Base-by-base conservation (phyloP, 108 stramenopile genomes). In the Schizochytrium sp. region DNA sequence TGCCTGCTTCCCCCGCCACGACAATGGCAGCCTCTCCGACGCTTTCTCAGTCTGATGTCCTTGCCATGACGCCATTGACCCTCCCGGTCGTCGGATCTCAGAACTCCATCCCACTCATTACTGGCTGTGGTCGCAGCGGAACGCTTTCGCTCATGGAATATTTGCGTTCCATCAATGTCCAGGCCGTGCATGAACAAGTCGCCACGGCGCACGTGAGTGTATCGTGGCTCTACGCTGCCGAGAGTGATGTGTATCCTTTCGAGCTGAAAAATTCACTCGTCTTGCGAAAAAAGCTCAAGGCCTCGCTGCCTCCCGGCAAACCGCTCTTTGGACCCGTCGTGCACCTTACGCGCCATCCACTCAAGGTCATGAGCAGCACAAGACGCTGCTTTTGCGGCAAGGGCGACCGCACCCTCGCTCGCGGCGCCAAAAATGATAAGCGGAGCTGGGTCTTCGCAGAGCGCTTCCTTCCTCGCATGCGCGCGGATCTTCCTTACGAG, bases 281-380 rank as follows among this genome's bases (percentile, higher is more conserved):
- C 48, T 12, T 53, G 12, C 76, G 76, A 1, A 47, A 53, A 53
- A 83, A 83, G 76, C 12, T 83, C 45, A 53, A 28, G 51, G 51
- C 45, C 12, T n/a, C n/a, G 48, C 45, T 83, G 1, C 45, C 45
- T 4, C 43, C 45, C 8, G 76, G 23, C 0, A 53, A 83, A 53
- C 51, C 76, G 14, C 19, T 83, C 48, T 83, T 83, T 83, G 51
- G 76, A 6, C 76, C 76, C 16, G 76, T 83, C 25, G 76, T 83
- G 10, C 76, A 83, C 51, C 28, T 83, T 8, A 53, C 51, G 45
- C 45, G 76, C n/a, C 76, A 83, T 34, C 76, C 76, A 23, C 76
- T 83, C 45, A 83, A 83, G 51, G 76, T 83, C 25, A 83, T 83
- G 45, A 83, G 76, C 51, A 83, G 76, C 28, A 83, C 76, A 12